phyloP scores from a whole-genome alignment of 192 early-diverging fungal genomes.

The Backusella tuberculispora region DNA sequence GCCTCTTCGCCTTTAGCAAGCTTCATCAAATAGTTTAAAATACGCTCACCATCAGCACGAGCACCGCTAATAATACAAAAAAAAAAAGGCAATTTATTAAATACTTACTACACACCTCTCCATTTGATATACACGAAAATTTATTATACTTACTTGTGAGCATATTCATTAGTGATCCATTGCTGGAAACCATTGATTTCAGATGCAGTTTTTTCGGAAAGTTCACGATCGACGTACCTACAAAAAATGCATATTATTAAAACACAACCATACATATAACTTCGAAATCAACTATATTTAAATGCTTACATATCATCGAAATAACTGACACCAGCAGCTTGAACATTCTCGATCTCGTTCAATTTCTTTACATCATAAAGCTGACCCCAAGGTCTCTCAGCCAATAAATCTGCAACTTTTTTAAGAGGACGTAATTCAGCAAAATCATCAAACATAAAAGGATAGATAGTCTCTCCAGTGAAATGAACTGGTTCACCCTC shows the following conservation, averaged over 20 bases:
- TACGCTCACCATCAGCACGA: slow-evolving; percentile 52
- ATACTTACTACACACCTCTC: not conserved
- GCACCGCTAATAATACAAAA: slow-evolving; percentile 42
- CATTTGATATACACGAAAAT: not conserved
- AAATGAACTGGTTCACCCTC: slow-evolving; percentile 60
- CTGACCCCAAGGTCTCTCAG: slow-evolving; percentile 56
- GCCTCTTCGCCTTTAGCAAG: slow-evolving; percentile 57
- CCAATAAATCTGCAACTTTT: slow-evolving; percentile 59
- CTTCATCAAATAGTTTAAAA: slow-evolving; percentile 60
- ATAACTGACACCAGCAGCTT: slow-evolving; percentile 63
- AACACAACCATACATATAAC: not conserved
- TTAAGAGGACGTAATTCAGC: slow-evolving; percentile 61
- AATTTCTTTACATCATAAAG: slow-evolving; percentile 52
- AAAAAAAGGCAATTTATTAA: not conserved
- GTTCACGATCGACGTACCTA: slow-evolving; percentile 60
- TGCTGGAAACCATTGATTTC: slow-evolving; percentile 57
- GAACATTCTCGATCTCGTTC: slow-evolving; percentile 49
- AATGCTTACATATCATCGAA: slow-evolving; percentile 67
- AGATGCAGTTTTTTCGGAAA: slow-evolving; percentile 60
- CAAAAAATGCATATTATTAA: not conserved
- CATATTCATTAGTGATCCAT: slow-evolving; percentile 74
- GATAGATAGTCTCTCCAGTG: slow-evolving; percentile 70
- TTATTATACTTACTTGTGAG: slow-evolving; percentile 52
- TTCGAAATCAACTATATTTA: not conserved
- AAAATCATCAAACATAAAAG: slow-evolving; percentile 78